Evolutionary conservation across 2,329 filamentous ascomycete genomes (phyloP).

Genomic region (Neonectria coccinea): DNA sequence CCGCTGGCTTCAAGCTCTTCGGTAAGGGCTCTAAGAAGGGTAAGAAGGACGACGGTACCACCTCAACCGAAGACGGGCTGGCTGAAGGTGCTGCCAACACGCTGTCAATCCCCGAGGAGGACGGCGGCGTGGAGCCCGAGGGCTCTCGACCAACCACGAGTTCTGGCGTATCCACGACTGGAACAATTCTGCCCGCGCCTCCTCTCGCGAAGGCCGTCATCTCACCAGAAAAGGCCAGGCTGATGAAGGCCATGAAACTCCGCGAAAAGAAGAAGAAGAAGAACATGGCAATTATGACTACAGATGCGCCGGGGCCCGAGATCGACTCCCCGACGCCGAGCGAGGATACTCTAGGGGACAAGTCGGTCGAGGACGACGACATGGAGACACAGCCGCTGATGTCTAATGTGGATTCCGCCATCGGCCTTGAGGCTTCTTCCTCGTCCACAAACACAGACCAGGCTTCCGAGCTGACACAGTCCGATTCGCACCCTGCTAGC

Average conservation of each 20-base stretch:
- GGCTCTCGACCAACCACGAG: slow-evolving; percentile 56
- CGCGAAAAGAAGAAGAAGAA: slow-evolving; percentile 80
- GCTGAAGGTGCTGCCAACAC: slow-evolving; percentile 51
- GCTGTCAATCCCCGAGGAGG: slow-evolving; percentile 51
- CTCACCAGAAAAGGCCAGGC: slow-evolving; percentile 87
- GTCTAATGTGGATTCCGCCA: slow-evolving; percentile 66
- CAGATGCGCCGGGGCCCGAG: slow-evolving; percentile 35
- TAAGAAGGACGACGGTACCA: slow-evolving; percentile 44
- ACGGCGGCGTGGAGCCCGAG: slow-evolving; percentile 39
- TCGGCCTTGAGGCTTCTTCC: slow-evolving; percentile 62
- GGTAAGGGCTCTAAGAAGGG: slow-evolving; percentile 67
- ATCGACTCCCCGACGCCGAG: slow-evolving; percentile 34
- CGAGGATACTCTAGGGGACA: slow-evolving; percentile 41
- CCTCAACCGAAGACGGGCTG: slow-evolving; percentile 52
- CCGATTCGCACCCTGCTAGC: slow-evolving; percentile 69
- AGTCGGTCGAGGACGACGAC: slow-evolving; percentile 43
- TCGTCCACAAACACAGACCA: slow-evolving; percentile 59
- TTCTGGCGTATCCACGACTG: slow-evolving; percentile 59
- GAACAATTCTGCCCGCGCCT: slow-evolving; percentile 53
- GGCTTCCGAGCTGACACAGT: slow-evolving; percentile 60
- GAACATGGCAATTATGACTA: slow-evolving; percentile 45
- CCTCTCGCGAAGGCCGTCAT: slow-evolving; percentile 65
- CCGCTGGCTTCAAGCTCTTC: slow-evolving; percentile 80
- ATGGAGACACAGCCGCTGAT: slow-evolving; percentile 47
- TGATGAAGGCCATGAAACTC: slow-evolving; percentile 95